Percentiles rank a stretch among this genome's conserved stretches.
Conservation (phyloP, 495 filamentous ascomycete species). For the Cetradonia linearis region DNA sequence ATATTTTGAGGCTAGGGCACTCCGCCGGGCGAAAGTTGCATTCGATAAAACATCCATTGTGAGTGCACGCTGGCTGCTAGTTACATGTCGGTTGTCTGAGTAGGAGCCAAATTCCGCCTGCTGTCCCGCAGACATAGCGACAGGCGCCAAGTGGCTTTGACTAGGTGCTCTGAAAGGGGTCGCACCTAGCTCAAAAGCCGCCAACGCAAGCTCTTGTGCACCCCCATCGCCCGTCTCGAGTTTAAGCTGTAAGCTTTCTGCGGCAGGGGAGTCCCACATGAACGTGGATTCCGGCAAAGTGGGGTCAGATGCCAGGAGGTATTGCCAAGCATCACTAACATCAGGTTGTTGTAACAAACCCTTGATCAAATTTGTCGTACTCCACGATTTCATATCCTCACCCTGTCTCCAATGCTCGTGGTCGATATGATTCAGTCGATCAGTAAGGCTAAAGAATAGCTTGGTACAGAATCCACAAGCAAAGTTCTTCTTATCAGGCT, state of each 20-base stretch:
- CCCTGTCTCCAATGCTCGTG: not conserved
- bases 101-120: not conserved
- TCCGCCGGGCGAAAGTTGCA: not conserved
- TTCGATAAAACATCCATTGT: not conserved
- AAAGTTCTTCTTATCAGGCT: not conserved
- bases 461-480: conserved; percentile 9
- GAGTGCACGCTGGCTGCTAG: too few species aligned
- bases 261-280: not conserved
- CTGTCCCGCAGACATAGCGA: not conserved
- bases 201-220: not conserved
- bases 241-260: not conserved
- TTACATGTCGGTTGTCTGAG: not conserved
- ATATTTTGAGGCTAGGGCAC: not conserved
- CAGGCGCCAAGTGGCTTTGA: not conserved
- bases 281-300: not conserved
- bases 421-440: conserved; percentile 10
- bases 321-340: conserved; percentile 4
- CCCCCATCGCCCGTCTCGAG: conserved; percentile 1
- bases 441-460: not conserved
- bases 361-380: not conserved
- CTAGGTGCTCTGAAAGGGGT: not conserved
- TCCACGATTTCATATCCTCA: not conserved
- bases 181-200: conserved; percentile 1
- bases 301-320: not conserved
- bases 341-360: conserved; percentile 7